These are phyloP conservation scores for Apiospora sp. DNA, from an alignment of 2,329 filamentous ascomycete species.

Conservation along the genomic window DNA sequence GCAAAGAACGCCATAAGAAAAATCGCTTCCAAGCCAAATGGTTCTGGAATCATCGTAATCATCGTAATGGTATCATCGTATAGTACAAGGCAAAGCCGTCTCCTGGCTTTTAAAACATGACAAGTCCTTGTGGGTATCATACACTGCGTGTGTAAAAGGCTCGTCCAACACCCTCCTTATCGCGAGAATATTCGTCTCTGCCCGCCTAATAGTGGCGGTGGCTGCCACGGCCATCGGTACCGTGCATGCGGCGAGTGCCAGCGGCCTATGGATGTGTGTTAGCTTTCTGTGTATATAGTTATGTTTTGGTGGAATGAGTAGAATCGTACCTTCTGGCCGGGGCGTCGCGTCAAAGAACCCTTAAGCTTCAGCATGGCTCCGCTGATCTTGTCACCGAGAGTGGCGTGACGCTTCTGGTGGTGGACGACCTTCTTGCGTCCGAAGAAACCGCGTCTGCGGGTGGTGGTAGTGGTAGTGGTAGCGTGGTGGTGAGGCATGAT, in stretches of 20 bases:
- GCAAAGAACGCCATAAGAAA: not conserved
- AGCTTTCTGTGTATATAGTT: not conserved
- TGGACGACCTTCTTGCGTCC: constrained; percentile 53
- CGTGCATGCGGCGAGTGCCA: constrained; percentile 76
- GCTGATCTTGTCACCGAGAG: constrained; percentile 78
- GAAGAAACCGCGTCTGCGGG: constrained; percentile 51
- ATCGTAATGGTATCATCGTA: constrained; percentile 7
- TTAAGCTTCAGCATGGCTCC: constrained; percentile 78
- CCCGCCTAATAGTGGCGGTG: constrained; percentile 39
- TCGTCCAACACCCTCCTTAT: not conserved
- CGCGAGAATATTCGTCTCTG: not conserved
- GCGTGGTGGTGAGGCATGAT: constrained; percentile 22
- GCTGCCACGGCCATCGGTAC: constrained; percentile 73
- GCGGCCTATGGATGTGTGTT: constrained; percentile 62
- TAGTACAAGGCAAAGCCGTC: not conserved
- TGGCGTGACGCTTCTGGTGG: constrained; percentile 73
- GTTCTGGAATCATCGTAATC: not conserved
- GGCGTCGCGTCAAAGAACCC: constrained; percentile 72
- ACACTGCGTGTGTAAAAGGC: not conserved
- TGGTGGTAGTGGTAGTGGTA: constrained; percentile 31
- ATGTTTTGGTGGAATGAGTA: constrained; percentile 11
- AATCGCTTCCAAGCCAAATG: not conserved
- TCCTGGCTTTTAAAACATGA: not conserved
- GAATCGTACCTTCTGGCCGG: constrained; percentile 71
- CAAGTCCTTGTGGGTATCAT: not conserved